Evolutionary conservation across 176 grass and related monocot genomes (phyloP).

Genomic region (Oryza glumipatula): DNA sequence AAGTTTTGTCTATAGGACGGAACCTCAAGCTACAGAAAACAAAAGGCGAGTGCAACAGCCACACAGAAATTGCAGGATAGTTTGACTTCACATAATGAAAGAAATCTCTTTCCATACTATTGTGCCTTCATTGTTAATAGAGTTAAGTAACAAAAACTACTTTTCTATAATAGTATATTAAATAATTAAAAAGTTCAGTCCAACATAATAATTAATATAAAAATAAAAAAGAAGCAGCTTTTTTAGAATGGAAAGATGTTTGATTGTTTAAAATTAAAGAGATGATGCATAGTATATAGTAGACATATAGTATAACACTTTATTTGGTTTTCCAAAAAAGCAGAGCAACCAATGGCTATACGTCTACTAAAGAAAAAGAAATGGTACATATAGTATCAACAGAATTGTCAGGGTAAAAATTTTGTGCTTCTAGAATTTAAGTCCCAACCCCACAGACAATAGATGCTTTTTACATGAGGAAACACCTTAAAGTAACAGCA

Average conservation of each 20-base stretch:
- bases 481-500: slow-evolving; percentile 1
- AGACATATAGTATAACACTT: slow-evolving; percentile 8
- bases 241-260: slow-evolving; percentile 7
- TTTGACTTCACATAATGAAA: slow-evolving; percentile 1
- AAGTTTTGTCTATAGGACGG: slow-evolving; percentile 20
- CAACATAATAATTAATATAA: not conserved
- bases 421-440: not conserved
- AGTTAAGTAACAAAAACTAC: not conserved
- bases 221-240: not conserved
- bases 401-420: slow-evolving; percentile 13
- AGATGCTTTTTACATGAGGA: not conserved
- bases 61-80: not conserved
- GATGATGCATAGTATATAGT: not conserved
- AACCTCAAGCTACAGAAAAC: not conserved
- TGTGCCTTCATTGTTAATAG: not conserved
- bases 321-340: slow-evolving; percentile 21
- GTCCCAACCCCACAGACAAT: not conserved
- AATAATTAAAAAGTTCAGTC: slow-evolving; percentile 1
- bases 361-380: not conserved
- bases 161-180: not conserved
- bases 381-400: slow-evolving; percentile 4
- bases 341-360: slow-evolving; percentile 4
- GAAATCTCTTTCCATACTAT: not conserved
- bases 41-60: not conserved
- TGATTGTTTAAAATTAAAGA: slow-evolving; percentile 8